phyloP scores from a whole-genome alignment of 805 yeast genomes.

The Saccharomycopsis babjevae region DNA sequence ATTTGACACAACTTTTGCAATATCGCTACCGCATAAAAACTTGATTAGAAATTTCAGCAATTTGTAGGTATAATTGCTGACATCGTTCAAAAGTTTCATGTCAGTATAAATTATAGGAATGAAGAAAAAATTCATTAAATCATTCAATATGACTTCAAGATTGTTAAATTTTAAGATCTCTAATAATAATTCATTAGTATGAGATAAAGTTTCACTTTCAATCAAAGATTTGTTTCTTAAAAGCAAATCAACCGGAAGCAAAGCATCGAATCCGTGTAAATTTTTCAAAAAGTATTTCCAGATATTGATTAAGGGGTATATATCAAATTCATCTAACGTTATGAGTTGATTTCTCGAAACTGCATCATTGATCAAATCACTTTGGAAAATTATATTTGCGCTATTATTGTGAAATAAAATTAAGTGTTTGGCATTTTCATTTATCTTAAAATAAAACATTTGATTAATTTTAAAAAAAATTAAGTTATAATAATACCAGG shows the following conservation, averaged over 20 bases:
- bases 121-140: conserved; percentile 19
- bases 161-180: conserved; percentile 27
- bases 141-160: conserved; percentile 24
- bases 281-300: conserved; percentile 38
- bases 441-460: conserved; percentile 1
- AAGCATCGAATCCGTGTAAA: not conserved
- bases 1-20: conserved; percentile 28
- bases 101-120: conserved; percentile 32
- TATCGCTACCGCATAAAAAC: conserved; percentile 38
- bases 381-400: conserved; percentile 2
- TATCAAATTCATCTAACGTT: conserved; percentile 47
- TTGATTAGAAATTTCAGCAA: conserved; percentile 40
- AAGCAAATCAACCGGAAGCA: conserved; percentile 2
- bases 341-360: conserved; percentile 41
- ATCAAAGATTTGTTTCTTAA: not conserved
- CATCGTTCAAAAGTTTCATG: conserved; percentile 32
- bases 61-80: conserved; percentile 19
- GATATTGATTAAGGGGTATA: conserved; percentile 38
- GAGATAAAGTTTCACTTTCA: not conserved
- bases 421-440: not conserved
- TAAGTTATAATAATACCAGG: conserved; percentile 19
- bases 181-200: conserved; percentile 24
- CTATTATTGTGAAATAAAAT: conserved; percentile 13
- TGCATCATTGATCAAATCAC: conserved; percentile 23
- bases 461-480: conserved; percentile 15